Evolutionary conservation across 2,329 filamentous ascomycete genomes (phyloP), one percentile per base, ranked within the genome.

Genomic region (Sarocladium strictum): DNA sequence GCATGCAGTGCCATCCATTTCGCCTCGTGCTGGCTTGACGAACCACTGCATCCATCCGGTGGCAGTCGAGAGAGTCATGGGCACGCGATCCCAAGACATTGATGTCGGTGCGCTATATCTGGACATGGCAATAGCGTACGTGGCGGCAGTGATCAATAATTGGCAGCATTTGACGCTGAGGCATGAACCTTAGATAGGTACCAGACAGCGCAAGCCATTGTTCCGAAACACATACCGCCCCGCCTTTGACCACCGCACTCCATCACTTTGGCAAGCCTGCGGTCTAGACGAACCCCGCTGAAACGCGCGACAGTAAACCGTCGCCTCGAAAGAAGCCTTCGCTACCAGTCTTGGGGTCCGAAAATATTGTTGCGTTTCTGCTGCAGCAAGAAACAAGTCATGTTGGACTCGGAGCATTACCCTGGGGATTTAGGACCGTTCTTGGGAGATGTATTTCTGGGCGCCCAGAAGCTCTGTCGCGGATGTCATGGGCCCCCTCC

Each of bases 381-480:
- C 27, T 17, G 17, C 24, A 32, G 29, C 24, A 3, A 51, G 47
- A 51, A 51, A 51, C 47, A 51, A 33, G 47, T 17, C 10, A 27
- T 33, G 23, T 47, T 47, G 35, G n/a, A 27, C 23, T 51, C 21
- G 23, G 47, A 3, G 11, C 14, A 21, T 15, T 12, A 33, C 9
- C 15, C 29, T 35, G n/a, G 29, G 47, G n/a, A 47, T 33, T 29
- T n/a, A 17, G 43, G 24, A 21, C 33, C 26, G 26, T 24, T 35
- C 10, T 49, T 21, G 12, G n/a, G 38, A 47, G 37, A 53, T 29
- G 45, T 37, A 3, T 10, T 3, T 21, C 47, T 51, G 26, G 47
- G 47, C 47, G 47, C 47, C 26, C 47, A 51, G 47, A 51, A 32
- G 15, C 14, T 21, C 47, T 51, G 47, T 51, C 47, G 23, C 47